These are phyloP conservation scores for Taxillus chinensis DNA, from an alignment of 164 flowering plant genomes.

Conservation along the genomic window DNA sequence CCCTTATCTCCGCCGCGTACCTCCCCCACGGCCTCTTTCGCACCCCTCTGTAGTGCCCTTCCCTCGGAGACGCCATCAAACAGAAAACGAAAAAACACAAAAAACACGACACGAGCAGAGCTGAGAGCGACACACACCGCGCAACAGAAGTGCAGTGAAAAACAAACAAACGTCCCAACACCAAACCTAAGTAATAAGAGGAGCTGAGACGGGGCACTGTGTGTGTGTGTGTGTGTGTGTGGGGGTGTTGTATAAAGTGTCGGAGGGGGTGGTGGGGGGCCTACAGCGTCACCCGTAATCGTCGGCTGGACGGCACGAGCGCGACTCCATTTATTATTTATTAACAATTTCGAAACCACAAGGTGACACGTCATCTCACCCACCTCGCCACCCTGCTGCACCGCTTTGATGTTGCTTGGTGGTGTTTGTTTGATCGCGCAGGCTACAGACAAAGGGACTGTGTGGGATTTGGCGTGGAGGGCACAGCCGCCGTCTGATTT, in stretches of 20 bases:
- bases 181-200: not conserved
- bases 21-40: constrained; percentile 4
- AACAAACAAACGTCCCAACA: not conserved
- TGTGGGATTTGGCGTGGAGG: not conserved
- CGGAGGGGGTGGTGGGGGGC: not conserved
- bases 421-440: not conserved
- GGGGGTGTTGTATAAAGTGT: too few species aligned
- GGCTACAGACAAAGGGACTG: not conserved
- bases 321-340: not conserved
- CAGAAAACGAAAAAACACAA: too few species aligned
- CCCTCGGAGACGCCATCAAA: not conserved
- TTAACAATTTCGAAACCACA: too few species aligned
- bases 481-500: not conserved
- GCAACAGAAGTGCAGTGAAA: not conserved
- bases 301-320: constrained; percentile 1
- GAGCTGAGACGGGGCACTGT: not conserved
- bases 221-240: not conserved
- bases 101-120: too few species aligned
- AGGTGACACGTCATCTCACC: too few species aligned
- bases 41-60: not conserved
- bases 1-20: constrained; percentile 1
- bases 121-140: too few species aligned
- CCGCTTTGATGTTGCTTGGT: not conserved
- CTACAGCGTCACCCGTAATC: not conserved
- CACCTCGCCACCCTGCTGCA: too few species aligned